Base-by-base conservation (phyloP, 345 rosid species). In the Brassica incana region DNA sequence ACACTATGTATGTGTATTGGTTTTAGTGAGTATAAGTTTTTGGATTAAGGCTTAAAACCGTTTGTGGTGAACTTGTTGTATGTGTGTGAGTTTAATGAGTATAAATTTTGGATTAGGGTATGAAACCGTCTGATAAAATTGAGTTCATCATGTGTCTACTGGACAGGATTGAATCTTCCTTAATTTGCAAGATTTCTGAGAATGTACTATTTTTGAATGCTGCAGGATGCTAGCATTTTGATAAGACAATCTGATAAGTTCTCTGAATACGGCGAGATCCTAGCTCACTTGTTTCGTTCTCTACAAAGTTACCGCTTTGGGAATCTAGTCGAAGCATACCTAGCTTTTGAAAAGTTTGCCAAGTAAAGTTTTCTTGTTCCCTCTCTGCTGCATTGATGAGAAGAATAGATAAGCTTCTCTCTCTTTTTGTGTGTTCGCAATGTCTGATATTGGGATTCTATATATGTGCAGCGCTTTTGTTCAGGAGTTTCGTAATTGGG, bases 401-500 rank as follows among this genome's bases (percentile, higher is more conserved):
- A 43, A 63, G 7, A 43, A 25, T 20, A 12, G 38, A 36, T 67
- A 18, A 68, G 61, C 62, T 10, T n/a, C 63, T 3, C 20, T 56
- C n/a, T 45, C 3, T 45, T 43, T 12, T 50, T 14, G 8, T 30
- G 33, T 64, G 15, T 40, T 69, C 16, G 11, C 10, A 20, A 4
- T 66, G 5, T 64, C 40, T 71, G 36, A 59, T 80, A 6, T 27
- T 66, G 61, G 36, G 52, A 45, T 67, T 77, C 38, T 72, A 27
- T 70, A 45, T 76, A 45, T 69, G 58, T 50, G 79, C 85, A 93
- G 98, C 74, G 96, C 97, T 65, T 93, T 95, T 72, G 77, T 90
- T 81, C 99, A 93, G 88, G 99, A 95, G 90, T 95, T 95, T 82
- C 87, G 99, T 80, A 95, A 91, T 81, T 95, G 99, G 98, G 98